Base-by-base conservation (phyloP, 2,329 filamentous ascomycete genomes). In the Rhytidhysteron rufulum region DNA sequence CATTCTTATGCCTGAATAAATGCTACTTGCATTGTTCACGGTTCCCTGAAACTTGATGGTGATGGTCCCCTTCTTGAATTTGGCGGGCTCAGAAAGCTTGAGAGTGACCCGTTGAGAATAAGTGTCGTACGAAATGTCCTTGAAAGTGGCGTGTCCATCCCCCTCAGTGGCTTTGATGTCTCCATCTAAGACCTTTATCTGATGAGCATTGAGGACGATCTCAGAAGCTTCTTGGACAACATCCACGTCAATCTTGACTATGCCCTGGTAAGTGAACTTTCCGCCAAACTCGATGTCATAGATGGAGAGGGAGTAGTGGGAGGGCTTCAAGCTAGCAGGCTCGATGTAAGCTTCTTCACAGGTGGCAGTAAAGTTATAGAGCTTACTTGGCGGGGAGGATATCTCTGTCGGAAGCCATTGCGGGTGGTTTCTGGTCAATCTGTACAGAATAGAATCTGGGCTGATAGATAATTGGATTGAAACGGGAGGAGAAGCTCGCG, bases 261-360 rank as follows among this genome's bases (percentile, higher is more conserved):
- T 82, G 50, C 93, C 93, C 70, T 91, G 81, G 72, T 91, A 98
- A 44, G 78, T 81, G 83, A 91, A 95, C 44, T 71, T 70, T 40
- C 78, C 79, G 48, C 78, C 77, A 39, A 82, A 70, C 53, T 95
- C 83, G 49, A 98, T 72, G 54, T 93, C 84, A 60, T 76, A 81
- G 54, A 98, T 78, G 41, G 84, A 88, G 50, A 98, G 75, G 57
- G 80, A 74, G 70, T 98, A 98, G 71, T 97, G 88, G 47, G 75
- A 72, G 2, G 93, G 89, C 71, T 88, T 91, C 62, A 91, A 81
- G 60, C 79, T 83, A 27, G 7, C 24, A 27, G 7, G 7, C 24
- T 8, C 24, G 13, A n/a, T n/a, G n/a, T n/a, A n/a, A n/a, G n/a
- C n/a, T n/a, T n/a, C n/a, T n/a, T n/a, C n/a, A n/a, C n/a, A n/a